These are phyloP conservation scores for Prillingera fragicola DNA, from an alignment of 1,284 basidiomycete species.

Conservation along the genomic window DNA sequence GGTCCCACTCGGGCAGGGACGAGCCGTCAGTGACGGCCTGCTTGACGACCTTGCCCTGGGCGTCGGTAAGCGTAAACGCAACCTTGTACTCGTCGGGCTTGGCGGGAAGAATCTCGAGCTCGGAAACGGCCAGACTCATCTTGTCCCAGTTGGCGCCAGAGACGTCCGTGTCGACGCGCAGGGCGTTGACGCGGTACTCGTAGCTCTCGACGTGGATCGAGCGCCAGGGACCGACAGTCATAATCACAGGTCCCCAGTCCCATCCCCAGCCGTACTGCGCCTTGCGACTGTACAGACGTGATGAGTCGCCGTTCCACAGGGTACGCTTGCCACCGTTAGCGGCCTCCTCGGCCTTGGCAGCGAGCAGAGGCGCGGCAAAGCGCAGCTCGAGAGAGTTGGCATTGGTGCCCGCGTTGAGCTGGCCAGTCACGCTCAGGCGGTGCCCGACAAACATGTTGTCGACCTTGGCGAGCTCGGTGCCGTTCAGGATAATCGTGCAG, in stretches of 20 bases:
- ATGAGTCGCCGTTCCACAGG: conserved; percentile 72
- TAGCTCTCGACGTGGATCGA: conserved; percentile 62
- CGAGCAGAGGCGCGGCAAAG: conserved; percentile 70
- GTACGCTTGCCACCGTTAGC: conserved; percentile 34
- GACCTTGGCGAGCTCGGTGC: conserved; percentile 55
- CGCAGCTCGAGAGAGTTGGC: conserved; percentile 66
- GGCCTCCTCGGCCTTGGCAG: conserved; percentile 51
- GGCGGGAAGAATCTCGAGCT: conserved; percentile 1
- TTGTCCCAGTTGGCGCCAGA: conserved; percentile 62
- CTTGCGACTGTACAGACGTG: conserved; percentile 77
- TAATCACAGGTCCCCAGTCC: conserved; percentile 55
- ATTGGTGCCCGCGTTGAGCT: conserved; percentile 54
- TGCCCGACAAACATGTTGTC: conserved; percentile 74
- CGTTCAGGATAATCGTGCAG: conserved; percentile 67
- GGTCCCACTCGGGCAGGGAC: conserved; percentile 53
- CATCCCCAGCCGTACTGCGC: conserved; percentile 65
- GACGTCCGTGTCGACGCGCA: conserved; percentile 51
- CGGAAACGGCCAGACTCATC: not conserved
- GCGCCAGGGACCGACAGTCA: conserved; percentile 47
- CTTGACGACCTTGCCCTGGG: conserved; percentile 21
- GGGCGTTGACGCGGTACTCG: conserved; percentile 57
- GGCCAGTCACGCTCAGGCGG: conserved; percentile 57
- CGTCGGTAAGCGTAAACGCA: conserved; percentile 11
- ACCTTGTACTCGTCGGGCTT: conserved; percentile 4
- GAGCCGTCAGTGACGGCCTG: conserved; percentile 40